phyloP scores from a whole-genome alignment of 495 filamentous ascomycete genomes.

The Hypoxylon subgilvum region DNA sequence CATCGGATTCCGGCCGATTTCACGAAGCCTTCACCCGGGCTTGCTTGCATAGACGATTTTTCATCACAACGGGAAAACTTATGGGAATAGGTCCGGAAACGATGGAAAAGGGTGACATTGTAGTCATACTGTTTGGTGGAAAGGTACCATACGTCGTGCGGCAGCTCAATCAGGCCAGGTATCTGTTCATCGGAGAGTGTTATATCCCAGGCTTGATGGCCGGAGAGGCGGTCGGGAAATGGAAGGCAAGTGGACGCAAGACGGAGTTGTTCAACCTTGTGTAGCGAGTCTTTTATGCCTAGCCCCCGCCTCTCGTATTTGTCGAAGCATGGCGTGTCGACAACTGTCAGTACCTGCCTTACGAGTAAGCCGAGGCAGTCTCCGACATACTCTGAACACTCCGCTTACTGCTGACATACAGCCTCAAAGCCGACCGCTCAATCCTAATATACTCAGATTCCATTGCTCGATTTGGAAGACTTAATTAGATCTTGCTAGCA shows the following conservation, averaged over 20 bases:
- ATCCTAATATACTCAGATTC: too few relatives aligned
- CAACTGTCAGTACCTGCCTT: too few relatives aligned
- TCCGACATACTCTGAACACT: too few relatives aligned
- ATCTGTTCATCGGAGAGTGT: conserved; percentile 29
- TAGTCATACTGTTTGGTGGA: conserved; percentile 25
- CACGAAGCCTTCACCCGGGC: conserved; percentile 12
- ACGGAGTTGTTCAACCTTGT: conserved; percentile 25
- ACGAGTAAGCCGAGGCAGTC: too few relatives aligned
- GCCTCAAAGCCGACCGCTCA: too few relatives aligned
- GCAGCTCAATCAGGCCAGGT: conserved; percentile 11
- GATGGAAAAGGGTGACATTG: conserved; percentile 11
- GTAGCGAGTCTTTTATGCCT: neutral
- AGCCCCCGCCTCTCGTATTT: conserved; percentile 31
- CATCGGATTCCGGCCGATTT: conserved; percentile 20
- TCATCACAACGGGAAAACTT: conserved; percentile 13
- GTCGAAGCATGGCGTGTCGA: conserved; percentile 14
- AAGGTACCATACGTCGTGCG: conserved; percentile 25
- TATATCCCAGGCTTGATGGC: conserved; percentile 23
- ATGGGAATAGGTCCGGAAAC: conserved; percentile 32
- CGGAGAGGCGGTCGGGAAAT: conserved; percentile 23
- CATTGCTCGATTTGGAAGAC: too few relatives aligned
- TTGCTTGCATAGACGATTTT: conserved; percentile 20
- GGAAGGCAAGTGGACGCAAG: conserved; percentile 6
- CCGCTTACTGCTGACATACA: too few relatives aligned
- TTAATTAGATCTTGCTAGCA: too few relatives aligned